Evolutionary conservation across 148 eudicot genomes (phyloP), one percentile per base, ranked within the genome.

Genomic region (Polygonum aviculare): DNA sequence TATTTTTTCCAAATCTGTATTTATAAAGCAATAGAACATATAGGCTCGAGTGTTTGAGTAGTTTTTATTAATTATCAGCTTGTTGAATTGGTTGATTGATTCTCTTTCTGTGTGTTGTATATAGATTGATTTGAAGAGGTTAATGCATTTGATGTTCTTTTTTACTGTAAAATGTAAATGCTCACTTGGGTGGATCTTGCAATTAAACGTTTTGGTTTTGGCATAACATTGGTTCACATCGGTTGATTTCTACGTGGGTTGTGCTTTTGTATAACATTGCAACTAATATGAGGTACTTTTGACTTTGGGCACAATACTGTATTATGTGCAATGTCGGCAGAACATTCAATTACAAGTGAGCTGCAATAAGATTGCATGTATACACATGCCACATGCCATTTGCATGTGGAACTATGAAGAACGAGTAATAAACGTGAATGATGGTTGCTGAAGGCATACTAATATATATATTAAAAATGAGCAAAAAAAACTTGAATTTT

Each of bases 41-140:
- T 60, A 54, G 59, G 59, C 22, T 31, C 21, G 63, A 67, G 44
- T 35, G 72, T 65, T 65, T 54, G 60, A 44, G 36, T 38, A 63
- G 69, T 12, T 63, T 14, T 55, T 55, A 19, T 21, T 62, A 16
- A 31, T 44, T 44, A 44, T 63, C 16, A 63, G 69, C 69, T 63
- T 22, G 12, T 21, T 57, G 22, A 57, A 18, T 57, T 22, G 33
- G 7, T 41, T 35, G 41, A 36, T 65, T 35, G 8, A 22, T 65
- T 65, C 71, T 65, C 71, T 65, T 35, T 35, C 44, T 67, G 44
- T 62, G 31, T 63, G 40, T 63, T 67, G 72, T 67, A 67, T 67
- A 67, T 10, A 67, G 38, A 62, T 26, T 62, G 38, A 26, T 62
- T 38, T 38, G 38, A 35, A 62, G 69, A 31, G 72, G 31, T 33